These are phyloP conservation scores for Umbelopsis isabellina DNA, from an alignment of 192 early-diverging fungal genomes.

Conservation along the genomic window DNA sequence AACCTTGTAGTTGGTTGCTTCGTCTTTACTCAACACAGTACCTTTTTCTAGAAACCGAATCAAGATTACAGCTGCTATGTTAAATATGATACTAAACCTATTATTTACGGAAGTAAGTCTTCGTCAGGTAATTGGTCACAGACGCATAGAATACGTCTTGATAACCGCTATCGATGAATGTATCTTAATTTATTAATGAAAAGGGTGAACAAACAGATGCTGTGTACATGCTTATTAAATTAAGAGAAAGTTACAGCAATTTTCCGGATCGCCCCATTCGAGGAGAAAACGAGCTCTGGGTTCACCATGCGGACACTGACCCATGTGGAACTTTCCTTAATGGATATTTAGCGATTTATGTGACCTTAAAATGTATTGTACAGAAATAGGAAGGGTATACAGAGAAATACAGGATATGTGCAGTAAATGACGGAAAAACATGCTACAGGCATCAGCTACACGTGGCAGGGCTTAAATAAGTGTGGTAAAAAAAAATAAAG, in stretches of 20 bases:
- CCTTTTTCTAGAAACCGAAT: too few species aligned
- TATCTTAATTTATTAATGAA: too few species aligned
- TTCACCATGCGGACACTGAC: conserved; percentile 3
- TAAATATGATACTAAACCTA: too few species aligned
- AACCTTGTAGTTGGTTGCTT: not conserved
- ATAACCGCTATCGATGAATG: too few species aligned
- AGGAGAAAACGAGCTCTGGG: not conserved
- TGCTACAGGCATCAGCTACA: conserved; percentile 5
- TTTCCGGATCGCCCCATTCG: not conserved
- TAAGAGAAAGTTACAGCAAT: not conserved
- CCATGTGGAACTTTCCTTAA: conserved; percentile 15
- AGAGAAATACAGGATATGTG: conserved; percentile 12
- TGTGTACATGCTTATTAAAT: not conserved
- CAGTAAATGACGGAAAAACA: conserved; percentile 14
- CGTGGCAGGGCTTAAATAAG: conserved; percentile 6
- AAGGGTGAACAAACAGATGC: too few species aligned
- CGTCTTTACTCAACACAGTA: too few species aligned
- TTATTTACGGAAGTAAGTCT: too few species aligned
- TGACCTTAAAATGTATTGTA: conserved; percentile 6
- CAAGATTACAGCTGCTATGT: too few species aligned
- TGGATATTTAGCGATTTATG: too few species aligned
- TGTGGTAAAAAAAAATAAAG: not conserved
- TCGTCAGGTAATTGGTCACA: too few species aligned
- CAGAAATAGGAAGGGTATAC: conserved; percentile 11
- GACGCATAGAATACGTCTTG: too few species aligned